These are phyloP conservation scores for Phytomonas francai DNA, from an alignment of 208 protist species.

Conservation along the genomic window DNA sequence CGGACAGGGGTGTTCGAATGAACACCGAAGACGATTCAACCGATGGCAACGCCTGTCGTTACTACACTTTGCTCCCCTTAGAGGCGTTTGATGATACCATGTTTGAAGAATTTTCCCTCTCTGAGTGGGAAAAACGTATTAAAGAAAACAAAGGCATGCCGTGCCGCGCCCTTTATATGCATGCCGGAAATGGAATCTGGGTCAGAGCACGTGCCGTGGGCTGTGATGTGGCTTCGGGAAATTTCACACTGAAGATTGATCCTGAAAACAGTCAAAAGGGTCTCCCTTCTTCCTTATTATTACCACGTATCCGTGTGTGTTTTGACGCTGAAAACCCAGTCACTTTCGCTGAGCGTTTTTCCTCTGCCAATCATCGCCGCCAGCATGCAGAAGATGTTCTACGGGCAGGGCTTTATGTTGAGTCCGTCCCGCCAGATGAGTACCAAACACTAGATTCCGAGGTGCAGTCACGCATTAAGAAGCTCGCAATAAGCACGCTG, in stretches of 20 bases:
- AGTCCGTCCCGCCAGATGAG: constrained; percentile 92
- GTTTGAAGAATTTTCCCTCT: constrained; percentile 70
- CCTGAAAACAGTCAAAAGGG: background rate
- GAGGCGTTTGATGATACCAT: constrained; percentile 88
- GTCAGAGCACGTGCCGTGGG: constrained; percentile 15
- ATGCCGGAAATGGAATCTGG: constrained; percentile 16
- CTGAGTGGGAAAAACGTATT: constrained; percentile 49
- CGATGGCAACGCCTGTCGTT: constrained; percentile 17
- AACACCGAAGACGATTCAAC: constrained; percentile 4
- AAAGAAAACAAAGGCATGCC: constrained; percentile 24
- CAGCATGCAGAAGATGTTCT: constrained; percentile 68
- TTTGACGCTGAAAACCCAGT: constrained; percentile 90
- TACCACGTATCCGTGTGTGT: constrained; percentile 84
- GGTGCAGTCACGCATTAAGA: constrained; percentile 51
- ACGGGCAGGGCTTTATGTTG: constrained; percentile 87
- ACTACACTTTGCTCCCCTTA: constrained; percentile 80
- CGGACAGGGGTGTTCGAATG: constrained; percentile 39
- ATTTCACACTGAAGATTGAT: constrained; percentile 15
- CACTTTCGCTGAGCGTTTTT: constrained; percentile 87
- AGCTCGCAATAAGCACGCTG: constrained; percentile 64
- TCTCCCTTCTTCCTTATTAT: background rate
- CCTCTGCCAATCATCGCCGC: constrained; percentile 66
- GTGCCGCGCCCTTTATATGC: constrained; percentile 28
- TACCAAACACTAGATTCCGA: constrained; percentile 63
- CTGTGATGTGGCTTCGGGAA: constrained; percentile 13